These are phyloP conservation scores for Tothia fuscella DNA, from an alignment of 2,329 filamentous ascomycete genomes.

Conservation along the genomic window DNA sequence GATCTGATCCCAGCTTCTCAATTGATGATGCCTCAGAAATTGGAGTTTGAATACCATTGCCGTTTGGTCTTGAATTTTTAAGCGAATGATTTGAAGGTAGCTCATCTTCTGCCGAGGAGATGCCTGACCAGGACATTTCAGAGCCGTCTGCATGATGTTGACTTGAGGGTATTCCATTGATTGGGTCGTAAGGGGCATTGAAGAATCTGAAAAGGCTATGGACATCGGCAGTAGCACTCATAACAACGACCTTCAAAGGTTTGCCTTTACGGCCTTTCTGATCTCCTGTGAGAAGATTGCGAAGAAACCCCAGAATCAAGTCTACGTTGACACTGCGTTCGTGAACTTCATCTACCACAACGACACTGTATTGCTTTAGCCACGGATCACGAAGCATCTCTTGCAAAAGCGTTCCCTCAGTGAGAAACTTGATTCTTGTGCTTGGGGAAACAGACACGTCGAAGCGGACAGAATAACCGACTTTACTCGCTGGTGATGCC, in stretches of 20 bases:
- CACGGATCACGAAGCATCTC: slow-evolving; percentile 80
- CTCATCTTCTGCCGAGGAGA: no score
- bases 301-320: slow-evolving; percentile 76
- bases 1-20: background rate
- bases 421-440: slow-evolving; percentile 86
- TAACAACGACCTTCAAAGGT: slow-evolving; percentile 79
- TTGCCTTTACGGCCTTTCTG: slow-evolving; percentile 55
- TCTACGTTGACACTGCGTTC: slow-evolving; percentile 93
- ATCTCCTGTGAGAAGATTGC: slow-evolving; percentile 55
- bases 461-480: slow-evolving; percentile 92
- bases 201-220: slow-evolving; percentile 71
- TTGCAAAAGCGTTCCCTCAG: slow-evolving; percentile 90
- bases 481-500: slow-evolving; percentile 47
- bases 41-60: no score
- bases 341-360: slow-evolving; percentile 94
- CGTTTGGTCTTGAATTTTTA: no score
- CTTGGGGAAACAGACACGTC: slow-evolving; percentile 73
- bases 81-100: no score
- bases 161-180: no score
- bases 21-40: no score
- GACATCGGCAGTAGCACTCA: slow-evolving; percentile 94
- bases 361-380: slow-evolving; percentile 72
- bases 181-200: slow-evolving; percentile 17
- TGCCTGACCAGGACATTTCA: no score
- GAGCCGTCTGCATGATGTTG: no score